Percentiles rank a stretch among this genome's conserved stretches.
Evolutionary conservation across 202 grass and related monocot species (phyloP).

Genomic region (Eragrostis tef): DNA sequence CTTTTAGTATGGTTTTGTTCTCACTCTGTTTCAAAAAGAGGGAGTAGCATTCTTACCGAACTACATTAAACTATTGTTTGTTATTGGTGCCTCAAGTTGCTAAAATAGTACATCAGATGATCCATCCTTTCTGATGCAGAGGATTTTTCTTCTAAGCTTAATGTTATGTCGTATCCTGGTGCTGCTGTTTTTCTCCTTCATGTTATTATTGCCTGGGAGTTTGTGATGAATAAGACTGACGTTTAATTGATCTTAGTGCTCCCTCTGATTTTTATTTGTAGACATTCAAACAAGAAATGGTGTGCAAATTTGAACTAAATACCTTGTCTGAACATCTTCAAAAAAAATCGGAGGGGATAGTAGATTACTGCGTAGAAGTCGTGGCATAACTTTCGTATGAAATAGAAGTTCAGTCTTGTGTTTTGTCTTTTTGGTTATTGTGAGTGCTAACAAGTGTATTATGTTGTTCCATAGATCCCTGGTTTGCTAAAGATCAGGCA

Average conservation of each 20-base stretch:
- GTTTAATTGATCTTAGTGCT: background rate
- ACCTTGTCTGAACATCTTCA: too few species aligned
- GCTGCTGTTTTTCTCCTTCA: background rate
- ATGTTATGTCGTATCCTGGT: background rate
- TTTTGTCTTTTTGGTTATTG: background rate
- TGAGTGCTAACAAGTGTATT: background rate
- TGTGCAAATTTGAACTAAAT: too few species aligned
- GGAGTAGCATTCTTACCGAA: background rate
- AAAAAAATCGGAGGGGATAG: too few species aligned
- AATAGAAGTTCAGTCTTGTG: background rate
- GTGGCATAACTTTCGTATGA: background rate
- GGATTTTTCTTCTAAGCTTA: background rate
- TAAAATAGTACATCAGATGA: constrained; percentile 2
- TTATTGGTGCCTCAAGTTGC: background rate
- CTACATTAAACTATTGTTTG: background rate
- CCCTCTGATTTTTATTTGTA: too few species aligned
- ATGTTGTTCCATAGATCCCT: constrained; percentile 64
- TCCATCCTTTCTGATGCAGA: background rate
- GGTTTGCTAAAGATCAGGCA: constrained; percentile 93
- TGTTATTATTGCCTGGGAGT: background rate
- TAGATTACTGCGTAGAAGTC: background rate
- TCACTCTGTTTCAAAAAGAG: too few species aligned
- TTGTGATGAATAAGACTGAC: background rate
- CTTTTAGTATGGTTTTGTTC: too few species aligned
- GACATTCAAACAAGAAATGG: too few species aligned